These are phyloP conservation scores for Kodamaea plutei DNA, from an alignment of 1,139 yeast species.

Conservation along the genomic window DNA sequence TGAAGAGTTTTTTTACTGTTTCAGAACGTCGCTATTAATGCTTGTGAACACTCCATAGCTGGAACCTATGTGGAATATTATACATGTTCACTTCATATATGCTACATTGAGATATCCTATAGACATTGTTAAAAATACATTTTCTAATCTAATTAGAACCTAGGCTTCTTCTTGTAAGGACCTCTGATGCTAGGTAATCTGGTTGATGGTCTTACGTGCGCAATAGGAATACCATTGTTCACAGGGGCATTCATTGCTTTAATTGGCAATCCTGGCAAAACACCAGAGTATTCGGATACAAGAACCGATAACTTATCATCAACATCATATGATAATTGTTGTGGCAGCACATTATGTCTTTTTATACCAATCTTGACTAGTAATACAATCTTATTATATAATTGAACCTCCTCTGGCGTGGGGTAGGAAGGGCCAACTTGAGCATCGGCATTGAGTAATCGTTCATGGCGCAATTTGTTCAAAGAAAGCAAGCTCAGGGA, in stretches of 20 bases:
- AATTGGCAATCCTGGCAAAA: constrained; percentile 61
- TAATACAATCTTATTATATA: constrained; percentile 42
- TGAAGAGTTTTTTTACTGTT: too few relatives aligned
- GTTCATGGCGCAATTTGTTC: constrained; percentile 58
- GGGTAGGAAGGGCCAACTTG: constrained; percentile 27
- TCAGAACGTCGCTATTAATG: too few relatives aligned
- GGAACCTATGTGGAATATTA: too few relatives aligned
- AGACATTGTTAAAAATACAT: too few relatives aligned
- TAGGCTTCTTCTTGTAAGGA: constrained; percentile 36
- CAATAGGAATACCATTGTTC: constrained; percentile 13
- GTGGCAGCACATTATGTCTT: constrained; percentile 23
- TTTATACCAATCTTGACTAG: constrained; percentile 30
- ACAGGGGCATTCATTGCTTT: constrained; percentile 11
- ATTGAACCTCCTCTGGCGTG: constrained; percentile 23
- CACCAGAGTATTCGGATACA: constrained; percentile 71
- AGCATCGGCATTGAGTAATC: constrained; percentile 37
- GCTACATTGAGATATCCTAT: too few relatives aligned
- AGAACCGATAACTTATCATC: constrained; percentile 61
- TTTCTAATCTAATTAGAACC: too few relatives aligned
- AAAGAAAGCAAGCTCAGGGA: constrained; percentile 53
- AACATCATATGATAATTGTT: constrained; percentile 29
- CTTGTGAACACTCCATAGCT: too few relatives aligned
- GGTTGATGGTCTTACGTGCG: constrained; percentile 10
- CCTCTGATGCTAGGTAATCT: constrained; percentile 42
- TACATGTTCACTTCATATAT: too few relatives aligned